Evolutionary conservation across 1,284 basidiomycete genomes (phyloP), one percentile per base, ranked within the genome.

Genomic region (Puccinia triticina): DNA sequence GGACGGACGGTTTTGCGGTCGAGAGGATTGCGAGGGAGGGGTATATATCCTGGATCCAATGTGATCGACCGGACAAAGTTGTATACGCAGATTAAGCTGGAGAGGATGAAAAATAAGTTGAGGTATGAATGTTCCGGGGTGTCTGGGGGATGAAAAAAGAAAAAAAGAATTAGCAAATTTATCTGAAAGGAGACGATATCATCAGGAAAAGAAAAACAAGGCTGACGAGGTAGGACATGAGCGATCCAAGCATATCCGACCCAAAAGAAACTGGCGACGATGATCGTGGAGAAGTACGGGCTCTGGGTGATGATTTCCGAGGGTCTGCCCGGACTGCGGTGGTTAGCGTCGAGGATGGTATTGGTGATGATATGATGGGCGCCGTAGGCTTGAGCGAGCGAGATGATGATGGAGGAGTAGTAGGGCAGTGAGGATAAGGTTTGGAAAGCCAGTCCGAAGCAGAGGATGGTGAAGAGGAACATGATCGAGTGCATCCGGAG

Each of bases 341-440:
- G 85, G 91, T 92, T 87, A 12, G 84, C 82, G 53, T 93, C 93
- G 48, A 95, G 89, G 10, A 96, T 89, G 5, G 94, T 93, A 37
- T 93, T 91, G 0, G 93, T 93, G 79, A 95, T 92, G 85, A 95
- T 92, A 86, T 98, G 93, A 86, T 98, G 95, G 92, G 96, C 94
- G 55, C 90, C 92, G 85, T 94, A 95, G 87, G 96, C 94, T 84
- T 94, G 91, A 0, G 92, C 94, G 84, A 92, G 89, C 0, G 93
- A 92, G 69, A 97, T 90, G 23, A 95, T 89, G 50, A 95, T 88
- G 3, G 93, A 94, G 1, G 93, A 93, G 88, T 95, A 98, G 92
- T 94, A 95, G 40, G 95, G 94, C 26, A 97, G 88, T 74, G 92
- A 90, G 66, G 91, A 90, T 82, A 97, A 89, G 5, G 93, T 94